Conservation (phyloP, 2,329 filamentous ascomycete genomes). For the Xylaria digitata region DNA sequence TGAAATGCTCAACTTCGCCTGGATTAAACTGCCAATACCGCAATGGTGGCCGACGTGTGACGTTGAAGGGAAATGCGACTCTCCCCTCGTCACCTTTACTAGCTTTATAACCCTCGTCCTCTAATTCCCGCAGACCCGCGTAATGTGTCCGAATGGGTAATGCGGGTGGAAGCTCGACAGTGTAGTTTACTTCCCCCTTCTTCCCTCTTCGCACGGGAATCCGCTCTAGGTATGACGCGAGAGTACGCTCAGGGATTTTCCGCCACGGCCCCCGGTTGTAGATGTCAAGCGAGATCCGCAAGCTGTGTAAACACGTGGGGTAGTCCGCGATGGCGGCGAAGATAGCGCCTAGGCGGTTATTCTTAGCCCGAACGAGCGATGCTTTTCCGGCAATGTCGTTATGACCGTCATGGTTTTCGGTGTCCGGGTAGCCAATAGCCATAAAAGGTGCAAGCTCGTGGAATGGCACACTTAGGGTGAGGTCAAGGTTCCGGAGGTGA, state of each 20-base stretch:
- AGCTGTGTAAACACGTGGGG: constrained; percentile 44
- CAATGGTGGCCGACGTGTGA: constrained; percentile 45
- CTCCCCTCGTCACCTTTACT: background rate
- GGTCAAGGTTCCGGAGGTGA: constrained; percentile 46
- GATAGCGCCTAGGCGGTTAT: constrained; percentile 32
- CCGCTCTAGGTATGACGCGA: constrained; percentile 39
- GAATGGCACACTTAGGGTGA: constrained; percentile 45
- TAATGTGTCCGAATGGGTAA: constrained; percentile 43
- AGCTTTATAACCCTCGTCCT: constrained; percentile 12
- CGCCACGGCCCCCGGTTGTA: constrained; percentile 49
- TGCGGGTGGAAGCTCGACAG: constrained; percentile 46
- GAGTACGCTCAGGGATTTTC: constrained; percentile 44
- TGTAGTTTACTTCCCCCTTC: constrained; percentile 38
- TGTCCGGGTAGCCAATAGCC: constrained; percentile 30
- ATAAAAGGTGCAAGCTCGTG: constrained; percentile 46
- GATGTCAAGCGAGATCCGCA: constrained; percentile 49
- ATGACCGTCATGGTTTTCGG: constrained; percentile 13
- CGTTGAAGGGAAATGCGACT: constrained; percentile 34
- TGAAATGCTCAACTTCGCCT: constrained; percentile 47
- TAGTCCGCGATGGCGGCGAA: constrained; percentile 30
- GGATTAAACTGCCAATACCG: constrained; percentile 50
- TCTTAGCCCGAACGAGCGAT: constrained; percentile 9
- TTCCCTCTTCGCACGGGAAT: constrained; percentile 38
- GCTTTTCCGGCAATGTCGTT: background rate
- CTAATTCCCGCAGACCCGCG: constrained; percentile 42